These are phyloP conservation scores for Tetraselmis chui DNA, from an alignment of 139 green algal genomes.

Conservation along the genomic window DNA sequence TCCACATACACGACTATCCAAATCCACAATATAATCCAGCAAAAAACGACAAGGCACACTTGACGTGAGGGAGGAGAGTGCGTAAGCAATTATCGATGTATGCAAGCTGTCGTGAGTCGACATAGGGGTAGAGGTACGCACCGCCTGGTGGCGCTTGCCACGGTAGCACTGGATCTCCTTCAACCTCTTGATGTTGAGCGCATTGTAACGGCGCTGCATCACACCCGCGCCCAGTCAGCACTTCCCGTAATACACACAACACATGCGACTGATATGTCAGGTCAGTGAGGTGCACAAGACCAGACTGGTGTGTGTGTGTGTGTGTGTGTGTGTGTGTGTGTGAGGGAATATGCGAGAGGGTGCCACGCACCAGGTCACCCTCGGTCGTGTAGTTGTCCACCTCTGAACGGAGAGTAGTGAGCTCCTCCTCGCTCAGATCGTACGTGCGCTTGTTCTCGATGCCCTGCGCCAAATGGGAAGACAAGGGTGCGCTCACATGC, in stretches of 20 bases:
- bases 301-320: background rate
- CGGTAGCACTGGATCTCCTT: slow-evolving; percentile 98
- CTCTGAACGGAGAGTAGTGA: slow-evolving; percentile 86
- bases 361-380: slow-evolving; percentile 68
- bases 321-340: background rate
- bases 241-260: background rate
- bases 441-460: slow-evolving; percentile 95
- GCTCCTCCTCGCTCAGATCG: slow-evolving; percentile 94
- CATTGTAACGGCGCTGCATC: slow-evolving; percentile 70
- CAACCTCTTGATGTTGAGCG: slow-evolving; percentile 93
- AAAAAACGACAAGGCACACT: too few relatives aligned
- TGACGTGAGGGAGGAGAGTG: too few relatives aligned
- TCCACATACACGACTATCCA: too few relatives aligned
- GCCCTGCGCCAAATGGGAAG: slow-evolving; percentile 47
- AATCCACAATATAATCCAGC: too few relatives aligned
- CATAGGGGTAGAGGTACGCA: too few relatives aligned
- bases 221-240: background rate
- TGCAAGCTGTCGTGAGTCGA: too few relatives aligned
- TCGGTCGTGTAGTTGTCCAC: slow-evolving; percentile 85
- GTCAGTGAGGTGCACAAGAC: background rate
- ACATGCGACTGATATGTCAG: background rate
- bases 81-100: too few relatives aligned
- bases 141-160: slow-evolving; percentile 68
- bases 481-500: background rate
- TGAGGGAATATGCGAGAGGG: background rate